These are phyloP conservation scores for Phytopythium chamaehyphon DNA, from an alignment of 352 stramenopile genomes.

Conservation along the genomic window DNA sequence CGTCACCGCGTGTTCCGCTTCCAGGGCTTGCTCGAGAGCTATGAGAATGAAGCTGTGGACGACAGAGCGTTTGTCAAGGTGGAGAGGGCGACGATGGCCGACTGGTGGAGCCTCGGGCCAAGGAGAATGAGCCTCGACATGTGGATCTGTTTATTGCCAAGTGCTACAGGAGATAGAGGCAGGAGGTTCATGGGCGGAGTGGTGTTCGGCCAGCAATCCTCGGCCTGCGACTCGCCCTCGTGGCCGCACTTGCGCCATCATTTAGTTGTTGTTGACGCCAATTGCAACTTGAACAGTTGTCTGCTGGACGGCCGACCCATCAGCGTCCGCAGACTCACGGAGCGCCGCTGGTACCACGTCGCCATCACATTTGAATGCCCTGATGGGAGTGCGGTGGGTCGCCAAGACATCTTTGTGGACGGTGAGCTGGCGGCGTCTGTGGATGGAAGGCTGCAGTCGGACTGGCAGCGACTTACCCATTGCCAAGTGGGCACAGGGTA, in stretches of 20 bases:
- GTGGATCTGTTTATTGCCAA: slow-evolving; percentile 22
- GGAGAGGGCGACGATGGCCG: background rate
- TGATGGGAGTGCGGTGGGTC: background rate
- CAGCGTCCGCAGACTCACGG: slow-evolving; percentile 4
- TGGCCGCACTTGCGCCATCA: slow-evolving; percentile 5
- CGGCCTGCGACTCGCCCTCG: background rate
- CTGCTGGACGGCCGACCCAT: slow-evolving; percentile 8
- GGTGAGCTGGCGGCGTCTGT: slow-evolving; percentile 9
- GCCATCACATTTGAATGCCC: slow-evolving; percentile 8
- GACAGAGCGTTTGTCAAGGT: background rate
- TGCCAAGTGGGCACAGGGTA: slow-evolving; percentile 5
- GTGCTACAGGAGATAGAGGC: background rate
- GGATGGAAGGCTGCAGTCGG: slow-evolving; percentile 6
- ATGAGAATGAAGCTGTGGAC: background rate
- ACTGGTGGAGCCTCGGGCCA: background rate
- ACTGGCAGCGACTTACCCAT: slow-evolving; percentile 9
- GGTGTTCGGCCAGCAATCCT: slow-evolving; percentile 13
- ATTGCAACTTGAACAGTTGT: slow-evolving; percentile 14
- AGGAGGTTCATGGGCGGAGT: slow-evolving; percentile 10
- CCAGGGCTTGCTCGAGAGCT: background rate
- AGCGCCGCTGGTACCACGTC: slow-evolving; percentile 17
- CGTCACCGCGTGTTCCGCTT: slow-evolving; percentile 2
- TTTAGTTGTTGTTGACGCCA: slow-evolving; percentile 15
- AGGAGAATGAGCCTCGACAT: slow-evolving; percentile 17
- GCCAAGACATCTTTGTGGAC: slow-evolving; percentile 13